Percentiles rank a stretch among this genome's conserved stretches.
These are phyloP conservation scores for Trichoderma semiorbis DNA, from an alignment of 2,329 filamentous ascomycete genomes.

Conservation along the genomic window DNA sequence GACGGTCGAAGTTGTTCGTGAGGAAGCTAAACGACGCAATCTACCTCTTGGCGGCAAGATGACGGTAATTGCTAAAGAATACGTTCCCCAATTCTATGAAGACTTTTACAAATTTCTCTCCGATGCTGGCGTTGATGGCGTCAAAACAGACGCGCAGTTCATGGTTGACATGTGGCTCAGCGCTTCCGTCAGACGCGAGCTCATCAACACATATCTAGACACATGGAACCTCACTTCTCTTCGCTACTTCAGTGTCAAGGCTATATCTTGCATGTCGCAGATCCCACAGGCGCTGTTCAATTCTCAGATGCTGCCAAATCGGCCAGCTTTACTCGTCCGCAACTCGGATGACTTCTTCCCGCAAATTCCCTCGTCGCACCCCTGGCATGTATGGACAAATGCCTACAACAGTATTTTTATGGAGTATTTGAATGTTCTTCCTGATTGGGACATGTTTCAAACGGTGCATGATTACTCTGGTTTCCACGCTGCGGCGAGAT, in stretches of 20 bases:
- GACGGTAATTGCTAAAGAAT: conserved; percentile 68
- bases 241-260: conserved; percentile 71
- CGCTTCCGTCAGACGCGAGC: conserved; percentile 64
- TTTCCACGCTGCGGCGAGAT: conserved; percentile 87
- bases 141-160: conserved; percentile 93
- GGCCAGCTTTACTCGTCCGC: conserved; percentile 69
- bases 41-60: conserved; percentile 61
- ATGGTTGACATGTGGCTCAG: conserved; percentile 73
- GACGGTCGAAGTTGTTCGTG: conserved; percentile 58
- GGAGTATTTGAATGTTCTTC: conserved; percentile 79
- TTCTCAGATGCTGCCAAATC: conserved; percentile 73
- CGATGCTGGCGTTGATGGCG: conserved; percentile 71
- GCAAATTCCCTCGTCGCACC: conserved; percentile 71
- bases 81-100: conserved; percentile 74
- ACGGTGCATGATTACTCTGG: conserved; percentile 64
- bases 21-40: conserved; percentile 44
- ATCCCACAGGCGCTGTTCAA: conserved; percentile 83
- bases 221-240: conserved; percentile 78
- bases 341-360: conserved; percentile 95
- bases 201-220: conserved; percentile 76
- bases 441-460: conserved; percentile 76
- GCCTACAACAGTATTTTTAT: conserved; percentile 84
- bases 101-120: conserved; percentile 87
- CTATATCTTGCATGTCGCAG: conserved; percentile 94
- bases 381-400: conserved; percentile 95